These are phyloP conservation scores for Boechera divaricarpa DNA, from an alignment of 345 rosid species.

Conservation along the genomic window DNA sequence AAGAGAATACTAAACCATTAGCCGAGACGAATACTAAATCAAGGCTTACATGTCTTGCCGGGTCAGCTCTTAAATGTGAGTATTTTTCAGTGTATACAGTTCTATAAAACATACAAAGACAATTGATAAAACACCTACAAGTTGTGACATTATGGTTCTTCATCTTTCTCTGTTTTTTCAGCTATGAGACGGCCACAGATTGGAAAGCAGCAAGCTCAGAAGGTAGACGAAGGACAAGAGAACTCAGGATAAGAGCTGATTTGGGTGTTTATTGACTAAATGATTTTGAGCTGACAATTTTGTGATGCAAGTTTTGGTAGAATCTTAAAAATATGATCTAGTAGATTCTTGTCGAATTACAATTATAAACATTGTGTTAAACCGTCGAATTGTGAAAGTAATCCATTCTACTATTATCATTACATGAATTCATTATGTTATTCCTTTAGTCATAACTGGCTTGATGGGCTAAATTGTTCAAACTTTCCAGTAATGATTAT, in stretches of 20 bases:
- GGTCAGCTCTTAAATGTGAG: conserved; percentile 75
- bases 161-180: conserved; percentile 13
- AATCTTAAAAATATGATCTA: conserved; percentile 2
- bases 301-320: conserved; percentile 30
- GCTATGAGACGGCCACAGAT: conserved; percentile 34
- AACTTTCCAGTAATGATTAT: not conserved
- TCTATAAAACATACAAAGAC: not conserved
- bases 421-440: not conserved
- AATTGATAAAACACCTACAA: not conserved
- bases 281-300: not conserved
- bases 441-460: not conserved
- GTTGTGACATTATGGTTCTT: conserved; percentile 16
- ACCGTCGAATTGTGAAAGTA: conserved; percentile 21
- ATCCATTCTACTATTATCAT: conserved; percentile 12
- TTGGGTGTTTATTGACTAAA: conserved; percentile 4
- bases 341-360: conserved; percentile 8
- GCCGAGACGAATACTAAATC: conserved; percentile 86
- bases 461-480: not conserved
- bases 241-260: conserved; percentile 24
- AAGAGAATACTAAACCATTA: conserved; percentile 71
- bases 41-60: conserved; percentile 94
- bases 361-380: conserved; percentile 4
- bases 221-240: conserved; percentile 23
- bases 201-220: conserved; percentile 17
- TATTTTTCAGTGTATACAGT: not conserved